Evolutionary conservation across 1,284 basidiomycete genomes (phyloP).

Genomic region (Volvariella volvacea): DNA sequence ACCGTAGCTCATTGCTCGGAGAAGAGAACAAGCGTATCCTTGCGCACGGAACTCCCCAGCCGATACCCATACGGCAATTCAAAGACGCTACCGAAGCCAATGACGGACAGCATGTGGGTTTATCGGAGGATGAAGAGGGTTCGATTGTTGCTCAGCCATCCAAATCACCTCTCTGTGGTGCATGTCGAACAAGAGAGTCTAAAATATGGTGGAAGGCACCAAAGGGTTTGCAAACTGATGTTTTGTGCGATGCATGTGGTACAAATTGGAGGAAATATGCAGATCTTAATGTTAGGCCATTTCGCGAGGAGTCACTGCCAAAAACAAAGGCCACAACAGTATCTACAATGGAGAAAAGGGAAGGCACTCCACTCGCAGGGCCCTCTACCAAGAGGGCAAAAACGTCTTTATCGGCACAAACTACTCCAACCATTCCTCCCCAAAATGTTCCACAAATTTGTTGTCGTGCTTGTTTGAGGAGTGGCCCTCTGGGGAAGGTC

Average conservation of each 20-base stretch:
- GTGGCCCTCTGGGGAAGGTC: constrained; percentile 68
- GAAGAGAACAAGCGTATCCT: constrained; percentile 56
- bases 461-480: constrained; percentile 72
- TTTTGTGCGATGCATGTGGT: constrained; percentile 80
- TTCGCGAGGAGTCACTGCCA: constrained; percentile 56
- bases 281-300: constrained; percentile 67
- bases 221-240: constrained; percentile 60
- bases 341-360: constrained; percentile 53
- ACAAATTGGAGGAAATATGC: constrained; percentile 85
- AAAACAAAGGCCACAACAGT: constrained; percentile 32
- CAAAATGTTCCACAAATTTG: constrained; percentile 53
- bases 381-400: constrained; percentile 60
- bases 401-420: constrained; percentile 51
- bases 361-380: constrained; percentile 66
- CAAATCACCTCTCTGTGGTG: constrained; percentile 62
- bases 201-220: constrained; percentile 84
- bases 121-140: constrained; percentile 64
- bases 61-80: constrained; percentile 32
- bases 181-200: constrained; percentile 72
- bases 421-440: constrained; percentile 47
- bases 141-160: constrained; percentile 57
- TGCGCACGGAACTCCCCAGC: constrained; percentile 36
- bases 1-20: constrained; percentile 53
- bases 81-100: constrained; percentile 29
- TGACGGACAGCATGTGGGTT: constrained; percentile 32